Percentiles rank a stretch among this genome's conserved stretches.
Evolutionary conservation across 2,329 filamentous ascomycete genomes (phyloP).

Genomic region (Colletotrichum cereale): DNA sequence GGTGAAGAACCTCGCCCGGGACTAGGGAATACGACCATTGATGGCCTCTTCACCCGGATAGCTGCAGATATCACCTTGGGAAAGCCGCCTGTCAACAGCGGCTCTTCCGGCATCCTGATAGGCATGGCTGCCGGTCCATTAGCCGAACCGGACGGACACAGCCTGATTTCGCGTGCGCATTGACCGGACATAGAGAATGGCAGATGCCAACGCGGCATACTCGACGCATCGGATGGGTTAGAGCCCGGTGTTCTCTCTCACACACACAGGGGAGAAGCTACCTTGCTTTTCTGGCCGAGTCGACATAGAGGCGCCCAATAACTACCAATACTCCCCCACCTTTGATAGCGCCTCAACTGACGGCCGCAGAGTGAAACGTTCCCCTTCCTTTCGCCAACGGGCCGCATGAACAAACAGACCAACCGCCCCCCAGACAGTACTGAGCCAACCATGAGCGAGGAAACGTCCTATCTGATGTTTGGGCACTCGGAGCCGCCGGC

Average conservation of each 20-base stretch:
- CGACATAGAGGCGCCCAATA: not conserved
- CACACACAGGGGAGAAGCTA: too few relatives aligned
- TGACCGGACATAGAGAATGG: not conserved
- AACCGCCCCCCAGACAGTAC: not conserved
- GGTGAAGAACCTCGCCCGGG: too few relatives aligned
- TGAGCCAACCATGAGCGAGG: not conserved
- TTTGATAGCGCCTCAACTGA: constrained; percentile 33
- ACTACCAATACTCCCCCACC: not conserved
- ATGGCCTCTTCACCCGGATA: not conserved
- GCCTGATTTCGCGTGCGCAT: too few relatives aligned
- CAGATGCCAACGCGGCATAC: not conserved
- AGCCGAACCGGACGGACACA: too few relatives aligned
- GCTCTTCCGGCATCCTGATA: not conserved
- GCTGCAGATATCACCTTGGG: not conserved
- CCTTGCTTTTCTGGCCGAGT: not conserved
- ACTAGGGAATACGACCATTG: not conserved
- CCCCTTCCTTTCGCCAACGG: not conserved
- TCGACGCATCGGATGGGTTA: not conserved
- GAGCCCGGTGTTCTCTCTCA: not conserved
- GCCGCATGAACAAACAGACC: not conserved
- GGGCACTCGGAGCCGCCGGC: constrained; percentile 2
- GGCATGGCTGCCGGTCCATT: not conserved
- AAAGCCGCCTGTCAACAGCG: not conserved
- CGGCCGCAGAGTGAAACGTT: constrained; percentile 25
- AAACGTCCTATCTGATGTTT: not conserved